These are phyloP conservation scores for Polyplosphaeria fusca DNA, from an alignment of 495 filamentous ascomycete species.

Conservation along the genomic window DNA sequence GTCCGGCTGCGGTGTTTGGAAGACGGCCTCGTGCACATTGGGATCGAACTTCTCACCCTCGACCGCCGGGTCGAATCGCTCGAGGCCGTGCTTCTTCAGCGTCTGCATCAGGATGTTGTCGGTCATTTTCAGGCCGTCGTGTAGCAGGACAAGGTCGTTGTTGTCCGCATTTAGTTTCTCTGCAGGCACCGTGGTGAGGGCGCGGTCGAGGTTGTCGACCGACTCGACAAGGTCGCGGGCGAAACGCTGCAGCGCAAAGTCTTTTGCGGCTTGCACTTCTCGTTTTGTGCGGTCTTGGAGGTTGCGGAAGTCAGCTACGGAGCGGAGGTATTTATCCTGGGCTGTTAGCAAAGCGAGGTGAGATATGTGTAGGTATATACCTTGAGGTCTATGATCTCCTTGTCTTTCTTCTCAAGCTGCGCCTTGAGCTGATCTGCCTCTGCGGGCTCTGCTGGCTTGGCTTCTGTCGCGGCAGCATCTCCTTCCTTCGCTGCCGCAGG, in stretches of 20 bases:
- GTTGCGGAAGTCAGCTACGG: slow-evolving; percentile 94
- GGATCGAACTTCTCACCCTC: slow-evolving; percentile 78
- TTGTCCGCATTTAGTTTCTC: slow-evolving; percentile 60
- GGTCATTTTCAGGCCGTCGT: slow-evolving; percentile 91
- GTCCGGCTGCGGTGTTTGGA: slow-evolving; percentile 76
- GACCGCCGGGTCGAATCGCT: slow-evolving; percentile 75
- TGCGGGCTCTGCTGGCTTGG: slow-evolving; percentile 10
- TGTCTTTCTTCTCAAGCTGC: slow-evolving; percentile 80
- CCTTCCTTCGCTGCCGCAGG: slow-evolving; percentile 32
- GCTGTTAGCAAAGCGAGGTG: background rate
- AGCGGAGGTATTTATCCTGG: slow-evolving; percentile 89
- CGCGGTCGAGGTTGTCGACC: slow-evolving; percentile 95
- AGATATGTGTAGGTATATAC: slow-evolving; percentile 47
- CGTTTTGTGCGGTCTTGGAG: slow-evolving; percentile 91
- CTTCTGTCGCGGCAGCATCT: slow-evolving; percentile 14
- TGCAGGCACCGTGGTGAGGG: slow-evolving; percentile 70
- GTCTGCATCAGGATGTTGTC: slow-evolving; percentile 83
- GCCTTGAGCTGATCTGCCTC: slow-evolving; percentile 51
- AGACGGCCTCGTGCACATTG: slow-evolving; percentile 92
- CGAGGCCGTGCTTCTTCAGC: slow-evolving; percentile 87
- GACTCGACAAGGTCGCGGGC: slow-evolving; percentile 89
- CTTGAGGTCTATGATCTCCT: slow-evolving; percentile 82
- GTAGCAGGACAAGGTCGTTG: slow-evolving; percentile 72
- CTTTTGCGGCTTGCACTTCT: slow-evolving; percentile 75
- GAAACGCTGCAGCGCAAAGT: slow-evolving; percentile 94